Base-by-base conservation (phyloP, 768 basidiomycete species). In the Sarcomyxa edulis region DNA sequence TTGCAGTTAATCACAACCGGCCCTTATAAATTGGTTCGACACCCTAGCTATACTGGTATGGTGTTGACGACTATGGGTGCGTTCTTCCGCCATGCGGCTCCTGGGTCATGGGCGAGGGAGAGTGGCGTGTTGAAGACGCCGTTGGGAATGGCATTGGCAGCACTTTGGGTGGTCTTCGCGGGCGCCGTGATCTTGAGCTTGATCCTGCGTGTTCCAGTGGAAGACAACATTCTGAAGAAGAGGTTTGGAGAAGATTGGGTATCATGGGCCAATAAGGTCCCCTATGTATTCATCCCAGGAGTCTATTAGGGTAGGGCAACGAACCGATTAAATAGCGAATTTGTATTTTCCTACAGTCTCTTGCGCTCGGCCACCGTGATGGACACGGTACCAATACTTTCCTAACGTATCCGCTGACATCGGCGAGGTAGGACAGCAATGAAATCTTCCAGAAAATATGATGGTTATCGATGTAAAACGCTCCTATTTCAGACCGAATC, bases 11-110 rank as follows among this genome's bases (percentile, higher is more conserved):
- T 70, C 31, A 66, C 61, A 3, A 42, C 46, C 6, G 66, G 66
- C 0, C 68, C 66, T 6, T 70, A 70, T 45, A 43, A 53, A 18
- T 32, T 53, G 28, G 64, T 69, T 14, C 62, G 65, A 14, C 67
- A 69, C 40, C 67, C 67, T n/a, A 50, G 50, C 20, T 66, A 66
- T 44, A 43, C 54, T 0, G 38, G 38, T 14, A 39, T 39, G 38
- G 32, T 39, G 6, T n/a, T 39, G 38, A 39, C 38, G 19, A 39
- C 32, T 15, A 5, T 39, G 29, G 38, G 38, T 3, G 30, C n/a
- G n/a, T n/a, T n/a, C n/a, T n/a, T n/a, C n/a, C n/a, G 36, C 33
- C 42, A 44, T 22, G 43, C 40, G 2, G 19, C 23, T 6, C 9
- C 28, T 4, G 47, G 39, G 11, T 46, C 45, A 15, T 51, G 44